phyloP scores from a whole-genome alignment of 306 rosid species.

The Malus sieversii region DNA sequence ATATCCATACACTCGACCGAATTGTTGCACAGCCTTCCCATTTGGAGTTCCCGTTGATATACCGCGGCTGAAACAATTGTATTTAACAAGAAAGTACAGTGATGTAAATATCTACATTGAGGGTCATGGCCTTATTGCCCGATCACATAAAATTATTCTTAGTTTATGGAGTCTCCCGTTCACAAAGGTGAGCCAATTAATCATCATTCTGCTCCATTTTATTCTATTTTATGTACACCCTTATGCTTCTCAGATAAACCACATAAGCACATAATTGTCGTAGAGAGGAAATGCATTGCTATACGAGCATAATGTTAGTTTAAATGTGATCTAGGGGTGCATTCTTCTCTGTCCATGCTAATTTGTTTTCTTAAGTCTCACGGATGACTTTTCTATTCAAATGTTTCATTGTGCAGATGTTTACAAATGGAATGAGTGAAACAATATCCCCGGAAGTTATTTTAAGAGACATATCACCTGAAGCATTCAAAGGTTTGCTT shows the following conservation, averaged over 20 bases:
- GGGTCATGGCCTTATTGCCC: constrained; percentile 53
- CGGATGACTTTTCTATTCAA: neutral
- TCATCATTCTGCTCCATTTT: neutral
- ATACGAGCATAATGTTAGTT: neutral
- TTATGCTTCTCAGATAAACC: neutral
- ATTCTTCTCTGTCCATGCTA: neutral
- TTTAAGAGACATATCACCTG: constrained; percentile 68
- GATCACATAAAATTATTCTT: constrained; percentile 69
- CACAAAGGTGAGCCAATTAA: constrained; percentile 54
- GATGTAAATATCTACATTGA: constrained; percentile 62
- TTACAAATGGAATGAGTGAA: constrained; percentile 98
- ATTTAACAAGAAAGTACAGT: constrained; percentile 54
- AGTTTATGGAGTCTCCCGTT: constrained; percentile 91
- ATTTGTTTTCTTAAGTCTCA: neutral
- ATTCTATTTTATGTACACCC: neutral
- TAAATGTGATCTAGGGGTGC: neutral
- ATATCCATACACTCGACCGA: constrained; percentile 49
- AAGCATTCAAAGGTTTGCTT: constrained; percentile 74
- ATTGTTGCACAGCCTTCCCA: constrained; percentile 51
- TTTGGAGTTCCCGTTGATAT: constrained; percentile 51
- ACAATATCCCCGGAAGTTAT: constrained; percentile 64
- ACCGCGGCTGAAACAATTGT: constrained; percentile 50
- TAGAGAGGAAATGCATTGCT: neutral
- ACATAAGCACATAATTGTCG: neutral
- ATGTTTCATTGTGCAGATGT: constrained; percentile 57